Conservation (phyloP, 306 rosid species). For the Elaeagnus macrophylla region DNA sequence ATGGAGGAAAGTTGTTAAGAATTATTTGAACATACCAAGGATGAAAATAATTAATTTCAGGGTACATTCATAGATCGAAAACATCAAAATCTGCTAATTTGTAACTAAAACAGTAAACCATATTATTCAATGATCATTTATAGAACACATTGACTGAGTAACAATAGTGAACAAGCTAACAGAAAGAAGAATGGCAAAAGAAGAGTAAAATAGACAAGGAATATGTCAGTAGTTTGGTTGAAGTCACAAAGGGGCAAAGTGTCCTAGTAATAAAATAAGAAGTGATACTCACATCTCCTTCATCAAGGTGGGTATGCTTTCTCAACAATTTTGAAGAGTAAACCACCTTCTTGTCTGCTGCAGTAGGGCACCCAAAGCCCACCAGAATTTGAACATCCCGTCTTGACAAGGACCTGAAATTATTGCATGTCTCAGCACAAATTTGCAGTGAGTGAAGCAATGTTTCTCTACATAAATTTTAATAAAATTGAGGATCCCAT, state of each 20-base stretch:
- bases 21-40: no score
- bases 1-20: no score
- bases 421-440: slow-evolving; percentile 26
- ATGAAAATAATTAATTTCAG: no score
- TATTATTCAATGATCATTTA: no score
- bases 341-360: slow-evolving; percentile 76
- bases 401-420: slow-evolving; percentile 83
- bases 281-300: slow-evolving; percentile 81
- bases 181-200: no score
- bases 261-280: not conserved
- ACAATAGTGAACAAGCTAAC: no score
- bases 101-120: no score
- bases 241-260: not conserved
- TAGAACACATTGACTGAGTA: no score
- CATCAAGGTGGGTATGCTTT: slow-evolving; percentile 80
- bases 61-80: no score
- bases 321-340: slow-evolving; percentile 82
- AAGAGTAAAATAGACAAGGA: no score
- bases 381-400: slow-evolving; percentile 78
- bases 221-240: no score
- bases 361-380: slow-evolving; percentile 89
- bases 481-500: slow-evolving; percentile 1
- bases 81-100: no score
- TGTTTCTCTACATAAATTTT: slow-evolving; percentile 11
- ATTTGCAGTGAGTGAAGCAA: slow-evolving; percentile 6